phyloP scores from a whole-genome alignment of 2,329 filamentous ascomycete genomes.

The Claviceps lovelessii region DNA sequence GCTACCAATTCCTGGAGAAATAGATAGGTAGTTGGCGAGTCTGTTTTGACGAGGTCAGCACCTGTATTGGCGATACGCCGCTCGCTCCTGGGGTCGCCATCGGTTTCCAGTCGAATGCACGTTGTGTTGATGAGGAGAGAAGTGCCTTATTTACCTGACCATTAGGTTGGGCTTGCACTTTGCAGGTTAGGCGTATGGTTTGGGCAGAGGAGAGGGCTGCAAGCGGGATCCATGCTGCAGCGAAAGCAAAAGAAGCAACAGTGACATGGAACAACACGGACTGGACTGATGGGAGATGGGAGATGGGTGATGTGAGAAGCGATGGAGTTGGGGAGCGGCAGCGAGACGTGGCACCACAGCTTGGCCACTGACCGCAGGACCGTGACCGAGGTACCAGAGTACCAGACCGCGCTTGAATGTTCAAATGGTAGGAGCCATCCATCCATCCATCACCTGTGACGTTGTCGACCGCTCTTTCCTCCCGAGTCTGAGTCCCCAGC shows the following conservation, averaged over 20 bases:
- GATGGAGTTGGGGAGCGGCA: neutral
- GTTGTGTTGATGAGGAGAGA: neutral
- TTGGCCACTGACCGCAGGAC: too few species aligned
- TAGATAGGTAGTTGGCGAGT: too few species aligned
- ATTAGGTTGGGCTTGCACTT: neutral
- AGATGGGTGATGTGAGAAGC: too few species aligned
- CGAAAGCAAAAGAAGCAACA: too few species aligned
- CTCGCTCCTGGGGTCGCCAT: neutral
- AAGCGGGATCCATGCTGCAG: too few species aligned
- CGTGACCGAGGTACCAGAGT: neutral
- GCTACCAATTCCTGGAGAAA: too few species aligned
- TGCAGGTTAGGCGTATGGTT: neutral
- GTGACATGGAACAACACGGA: too few species aligned
- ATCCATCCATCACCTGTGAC: neutral
- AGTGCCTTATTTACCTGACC: neutral
- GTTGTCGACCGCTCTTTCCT: slow-evolving; percentile 1
- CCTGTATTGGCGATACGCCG: neutral
- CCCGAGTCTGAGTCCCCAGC: neutral
- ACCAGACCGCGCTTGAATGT: too few species aligned
- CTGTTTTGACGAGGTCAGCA: too few species aligned
- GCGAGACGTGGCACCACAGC: slow-evolving; percentile 4
- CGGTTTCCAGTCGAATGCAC: neutral
- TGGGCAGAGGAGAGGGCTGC: neutral
- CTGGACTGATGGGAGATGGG: too few species aligned
- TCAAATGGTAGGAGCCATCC: neutral